Evolutionary conservation across 1,284 basidiomycete genomes (phyloP).

Genomic region (Fomes fomentarius): DNA sequence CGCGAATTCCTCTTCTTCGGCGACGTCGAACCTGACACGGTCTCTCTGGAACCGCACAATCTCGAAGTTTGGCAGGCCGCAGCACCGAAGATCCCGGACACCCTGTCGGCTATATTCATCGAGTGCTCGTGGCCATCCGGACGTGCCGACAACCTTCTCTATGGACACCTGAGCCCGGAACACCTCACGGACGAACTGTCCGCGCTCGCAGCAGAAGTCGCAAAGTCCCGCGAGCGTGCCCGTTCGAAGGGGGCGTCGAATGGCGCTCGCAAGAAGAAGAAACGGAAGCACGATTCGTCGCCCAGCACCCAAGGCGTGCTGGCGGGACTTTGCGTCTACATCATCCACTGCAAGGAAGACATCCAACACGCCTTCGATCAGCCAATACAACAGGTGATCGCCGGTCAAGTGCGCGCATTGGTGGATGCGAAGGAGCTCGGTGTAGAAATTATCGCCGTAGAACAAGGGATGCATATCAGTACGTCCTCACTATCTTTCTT

Average conservation of each 20-base stretch:
- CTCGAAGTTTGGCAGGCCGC: constrained; percentile 71
- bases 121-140: constrained; percentile 83
- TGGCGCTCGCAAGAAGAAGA: constrained; percentile 53
- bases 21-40: constrained; percentile 78
- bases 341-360: constrained; percentile 84
- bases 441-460: constrained; percentile 60
- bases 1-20: constrained; percentile 84
- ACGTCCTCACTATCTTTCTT: constrained; percentile 7
- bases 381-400: constrained; percentile 61
- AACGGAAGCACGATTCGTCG: constrained; percentile 36
- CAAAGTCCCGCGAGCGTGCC: constrained; percentile 40
- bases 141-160: constrained; percentile 61
- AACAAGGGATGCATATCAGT: constrained; percentile 79
- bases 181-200: constrained; percentile 71
- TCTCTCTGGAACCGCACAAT: constrained; percentile 60
- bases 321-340: constrained; percentile 62
- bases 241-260: background rate
- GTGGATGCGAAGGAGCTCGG: constrained; percentile 62
- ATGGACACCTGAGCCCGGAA: constrained; percentile 77
- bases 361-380: constrained; percentile 42
- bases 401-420: constrained; percentile 60
- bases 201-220: constrained; percentile 66
- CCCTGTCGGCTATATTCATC: constrained; percentile 73
- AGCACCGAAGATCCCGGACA: constrained; percentile 66
- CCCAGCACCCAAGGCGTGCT: constrained; percentile 55